Evolutionary conservation across 2,329 filamentous ascomycete species (phyloP).

Genomic region (Aspergillus carbonarius): DNA sequence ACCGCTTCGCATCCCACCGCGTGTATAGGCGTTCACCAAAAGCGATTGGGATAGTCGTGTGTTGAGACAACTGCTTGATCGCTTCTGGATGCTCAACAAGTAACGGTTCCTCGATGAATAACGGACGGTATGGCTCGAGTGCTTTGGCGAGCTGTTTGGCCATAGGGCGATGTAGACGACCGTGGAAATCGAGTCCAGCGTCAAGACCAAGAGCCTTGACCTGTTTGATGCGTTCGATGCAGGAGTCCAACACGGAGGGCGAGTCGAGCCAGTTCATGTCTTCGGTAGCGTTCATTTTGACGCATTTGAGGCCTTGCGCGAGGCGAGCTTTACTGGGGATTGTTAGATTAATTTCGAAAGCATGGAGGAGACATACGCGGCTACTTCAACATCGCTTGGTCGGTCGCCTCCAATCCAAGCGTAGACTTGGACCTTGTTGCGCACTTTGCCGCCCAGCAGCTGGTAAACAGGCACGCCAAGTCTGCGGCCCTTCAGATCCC

Average conservation of each 20-base stretch:
- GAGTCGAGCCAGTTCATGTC: constrained; percentile 76
- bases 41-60: constrained; percentile 65
- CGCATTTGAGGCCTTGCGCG: constrained; percentile 39
- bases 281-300: constrained; percentile 80
- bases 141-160: constrained; percentile 70
- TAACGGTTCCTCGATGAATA: constrained; percentile 75
- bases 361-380: constrained; percentile 45
- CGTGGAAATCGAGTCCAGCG: constrained; percentile 75
- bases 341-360: neutral
- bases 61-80: constrained; percentile 60
- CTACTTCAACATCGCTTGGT: constrained; percentile 63
- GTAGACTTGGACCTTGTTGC: constrained; percentile 69
- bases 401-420: constrained; percentile 77
- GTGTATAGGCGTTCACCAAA: constrained; percentile 70
- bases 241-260: constrained; percentile 61
- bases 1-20: constrained; percentile 71
- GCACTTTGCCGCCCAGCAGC: constrained; percentile 70
- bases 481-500: constrained; percentile 70
- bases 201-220: constrained; percentile 72
- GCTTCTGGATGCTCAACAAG: constrained; percentile 68
- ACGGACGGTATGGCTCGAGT: constrained; percentile 65
- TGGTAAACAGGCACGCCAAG: constrained; percentile 69
- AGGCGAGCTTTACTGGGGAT: constrained; percentile 47
- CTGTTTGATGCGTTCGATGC: constrained; percentile 65
- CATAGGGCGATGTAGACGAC: constrained; percentile 74